These are phyloP conservation scores for Candida buenavistaensis DNA, from an alignment of 1,139 yeast species.

Conservation along the genomic window DNA sequence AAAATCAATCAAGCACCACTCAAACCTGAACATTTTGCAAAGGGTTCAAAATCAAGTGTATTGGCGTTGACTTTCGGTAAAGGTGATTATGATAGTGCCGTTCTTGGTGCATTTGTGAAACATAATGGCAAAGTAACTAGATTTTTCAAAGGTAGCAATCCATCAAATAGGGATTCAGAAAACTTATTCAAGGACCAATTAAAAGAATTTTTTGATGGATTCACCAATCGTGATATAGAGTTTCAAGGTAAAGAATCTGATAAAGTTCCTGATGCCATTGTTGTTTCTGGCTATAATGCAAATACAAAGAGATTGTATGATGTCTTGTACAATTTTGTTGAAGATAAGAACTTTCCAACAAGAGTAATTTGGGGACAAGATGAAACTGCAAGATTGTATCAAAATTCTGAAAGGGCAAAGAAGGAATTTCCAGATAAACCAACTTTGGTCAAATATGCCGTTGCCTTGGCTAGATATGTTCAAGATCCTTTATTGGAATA, in stretches of 20 bases:
- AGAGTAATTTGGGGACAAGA: slow-evolving; percentile 81
- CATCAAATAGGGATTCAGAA: slow-evolving; percentile 54
- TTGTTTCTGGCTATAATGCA: slow-evolving; percentile 84
- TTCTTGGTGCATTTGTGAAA: slow-evolving; percentile 75
- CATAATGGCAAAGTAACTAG: slow-evolving; percentile 81
- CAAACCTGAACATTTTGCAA: slow-evolving; percentile 73
- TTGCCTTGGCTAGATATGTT: slow-evolving; percentile 85
- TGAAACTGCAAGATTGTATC: slow-evolving; percentile 89
- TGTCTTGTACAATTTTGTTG: slow-evolving; percentile 57
- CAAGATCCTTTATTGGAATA: slow-evolving; percentile 92
- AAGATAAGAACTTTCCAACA: slow-evolving; percentile 47
- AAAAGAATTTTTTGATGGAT: slow-evolving; percentile 44
- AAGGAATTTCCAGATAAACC: slow-evolving; percentile 88
- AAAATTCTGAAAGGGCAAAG: slow-evolving; percentile 73
- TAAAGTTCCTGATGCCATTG: slow-evolving; percentile 80
- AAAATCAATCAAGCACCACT: slow-evolving; percentile 92
- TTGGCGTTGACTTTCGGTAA: slow-evolving; percentile 83
- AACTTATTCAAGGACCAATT: slow-evolving; percentile 57
- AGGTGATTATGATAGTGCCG: slow-evolving; percentile 84
- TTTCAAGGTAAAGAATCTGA: no score
- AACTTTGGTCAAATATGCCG: slow-evolving; percentile 77
- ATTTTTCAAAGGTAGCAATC: slow-evolving; percentile 72
- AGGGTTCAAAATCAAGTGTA: slow-evolving; percentile 83
- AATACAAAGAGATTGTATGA: slow-evolving; percentile 63
- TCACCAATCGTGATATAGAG: no score